A percentile compares a stretch with the other conserved stretches of the same genome.
These are phyloP conservation scores for Lasiosphaeris hirsuta DNA, from an alignment of 495 filamentous ascomycete species.

Conservation along the genomic window DNA sequence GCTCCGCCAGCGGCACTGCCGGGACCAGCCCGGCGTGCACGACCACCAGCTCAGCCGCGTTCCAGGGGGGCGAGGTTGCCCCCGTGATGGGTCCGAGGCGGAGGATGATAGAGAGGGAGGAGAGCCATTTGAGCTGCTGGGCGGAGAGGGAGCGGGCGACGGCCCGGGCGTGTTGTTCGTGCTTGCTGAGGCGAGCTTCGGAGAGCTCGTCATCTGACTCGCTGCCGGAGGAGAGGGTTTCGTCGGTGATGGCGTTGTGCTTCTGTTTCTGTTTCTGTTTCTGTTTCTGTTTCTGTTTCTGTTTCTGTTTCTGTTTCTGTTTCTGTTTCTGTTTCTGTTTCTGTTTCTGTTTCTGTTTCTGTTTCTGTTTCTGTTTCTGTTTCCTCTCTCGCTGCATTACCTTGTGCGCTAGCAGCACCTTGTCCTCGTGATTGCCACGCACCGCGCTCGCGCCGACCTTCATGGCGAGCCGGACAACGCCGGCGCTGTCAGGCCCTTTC, in stretches of 20 bases:
- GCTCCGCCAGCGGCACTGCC: constrained; percentile 62
- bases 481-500: constrained; percentile 81
- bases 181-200: constrained; percentile 15
- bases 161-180: constrained; percentile 28
- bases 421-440: constrained; percentile 92
- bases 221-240: neutral
- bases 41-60: constrained; percentile 60
- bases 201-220: constrained; percentile 5
- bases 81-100: constrained; percentile 55
- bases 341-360: constrained; percentile 19
- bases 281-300: no score
- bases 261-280: constrained; percentile 15
- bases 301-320: constrained; percentile 17
- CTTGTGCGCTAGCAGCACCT: constrained; percentile 49
- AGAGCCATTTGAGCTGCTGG: constrained; percentile 66
- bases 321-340: constrained; percentile 18
- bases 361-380: constrained; percentile 16
- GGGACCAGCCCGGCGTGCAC: constrained; percentile 86
- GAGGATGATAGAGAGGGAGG: constrained; percentile 70
- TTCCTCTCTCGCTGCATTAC: constrained; percentile 9
- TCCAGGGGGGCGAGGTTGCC: constrained; percentile 30
- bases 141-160: constrained; percentile 35
- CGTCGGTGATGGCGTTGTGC: neutral
- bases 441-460: constrained; percentile 69
- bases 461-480: constrained; percentile 73